Conservation (phyloP, 73 alveolate species). For the Paramecium bursaria region DNA sequence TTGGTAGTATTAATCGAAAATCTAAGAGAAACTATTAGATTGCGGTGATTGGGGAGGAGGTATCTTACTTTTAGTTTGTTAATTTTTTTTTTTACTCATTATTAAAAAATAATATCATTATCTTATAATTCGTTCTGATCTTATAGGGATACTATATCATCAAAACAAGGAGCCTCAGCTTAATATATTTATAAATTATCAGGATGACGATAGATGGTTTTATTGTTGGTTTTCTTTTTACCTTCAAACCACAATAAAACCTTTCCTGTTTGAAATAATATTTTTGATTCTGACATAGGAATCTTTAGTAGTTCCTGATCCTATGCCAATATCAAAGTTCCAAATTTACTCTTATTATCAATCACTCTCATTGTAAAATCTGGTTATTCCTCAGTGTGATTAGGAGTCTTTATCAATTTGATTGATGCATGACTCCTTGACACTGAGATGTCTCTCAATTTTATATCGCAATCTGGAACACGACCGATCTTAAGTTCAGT, state of each 20-base stretch:
- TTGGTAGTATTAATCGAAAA: constrained; percentile 29
- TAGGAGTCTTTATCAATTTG: constrained; percentile 11
- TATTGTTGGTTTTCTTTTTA: constrained; percentile 9
- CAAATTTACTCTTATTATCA: constrained; percentile 85
- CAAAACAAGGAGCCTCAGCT: too few species aligned
- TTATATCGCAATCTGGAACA: constrained; percentile 86
- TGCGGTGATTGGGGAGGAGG: constrained; percentile 1
- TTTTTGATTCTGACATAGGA: constrained; percentile 25
- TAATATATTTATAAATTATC: constrained; percentile 21
- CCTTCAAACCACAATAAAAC: constrained; percentile 5
- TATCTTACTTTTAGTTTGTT: neutral
- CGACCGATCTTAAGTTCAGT: constrained; percentile 76
- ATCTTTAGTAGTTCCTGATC: constrained; percentile 3
- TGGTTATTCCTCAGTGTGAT: constrained; percentile 10
- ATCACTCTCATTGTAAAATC: constrained; percentile 66
- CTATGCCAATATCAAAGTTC: constrained; percentile 79
- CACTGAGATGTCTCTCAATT: constrained; percentile 88
- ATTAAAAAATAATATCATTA: constrained; percentile 38
- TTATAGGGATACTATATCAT: neutral
- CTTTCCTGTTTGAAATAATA: constrained; percentile 50
- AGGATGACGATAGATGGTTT: constrained; percentile 42
- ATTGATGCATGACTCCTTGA: constrained; percentile 85
- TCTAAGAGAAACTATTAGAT: constrained; percentile 41
- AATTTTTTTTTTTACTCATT: constrained; percentile 27
- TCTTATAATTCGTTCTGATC: constrained; percentile 6